Conservation (phyloP, 805 yeast species). For the Barnettozyma wickerhamii region DNA sequence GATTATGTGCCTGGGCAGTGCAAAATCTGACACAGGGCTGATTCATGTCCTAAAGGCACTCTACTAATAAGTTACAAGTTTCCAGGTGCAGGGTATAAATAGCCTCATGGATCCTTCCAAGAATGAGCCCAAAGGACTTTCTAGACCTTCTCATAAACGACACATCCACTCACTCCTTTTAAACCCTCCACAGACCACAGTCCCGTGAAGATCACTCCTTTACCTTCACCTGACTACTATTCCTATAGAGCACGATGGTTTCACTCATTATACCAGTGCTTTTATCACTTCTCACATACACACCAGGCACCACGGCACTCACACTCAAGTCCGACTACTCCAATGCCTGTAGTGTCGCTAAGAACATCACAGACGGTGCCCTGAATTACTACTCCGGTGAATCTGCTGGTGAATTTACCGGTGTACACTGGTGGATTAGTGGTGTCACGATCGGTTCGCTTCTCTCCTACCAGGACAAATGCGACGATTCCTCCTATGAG, state of each 20-base stretch:
- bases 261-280: neutral
- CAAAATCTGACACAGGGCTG: too few relatives aligned
- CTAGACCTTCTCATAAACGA: too few relatives aligned
- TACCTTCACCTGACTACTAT: neutral
- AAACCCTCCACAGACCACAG: neutral
- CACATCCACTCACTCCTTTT: too few relatives aligned
- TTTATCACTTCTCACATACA: too few relatives aligned
- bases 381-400: slow-evolving; percentile 64
- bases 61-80: too few relatives aligned
- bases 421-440: slow-evolving; percentile 88
- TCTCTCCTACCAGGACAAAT: slow-evolving; percentile 69
- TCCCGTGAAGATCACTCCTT: neutral
- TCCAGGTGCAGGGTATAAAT: neutral
- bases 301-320: neutral
- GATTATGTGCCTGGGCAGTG: too few relatives aligned
- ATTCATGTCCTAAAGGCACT: too few relatives aligned
- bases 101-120: neutral
- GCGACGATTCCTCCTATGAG: slow-evolving; percentile 63
- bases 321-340: slow-evolving; percentile 10
- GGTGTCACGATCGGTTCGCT: slow-evolving; percentile 71
- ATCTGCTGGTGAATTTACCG: slow-evolving; percentile 51
- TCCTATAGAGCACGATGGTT: neutral
- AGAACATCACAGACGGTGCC: slow-evolving; percentile 55
- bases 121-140: too few relatives aligned
- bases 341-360: slow-evolving; percentile 41